A percentile compares a stretch with the other conserved stretches of the same genome.
phyloP scores from a whole-genome alignment of 495 filamentous ascomycete genomes.

The Schizothecium vesticola region DNA sequence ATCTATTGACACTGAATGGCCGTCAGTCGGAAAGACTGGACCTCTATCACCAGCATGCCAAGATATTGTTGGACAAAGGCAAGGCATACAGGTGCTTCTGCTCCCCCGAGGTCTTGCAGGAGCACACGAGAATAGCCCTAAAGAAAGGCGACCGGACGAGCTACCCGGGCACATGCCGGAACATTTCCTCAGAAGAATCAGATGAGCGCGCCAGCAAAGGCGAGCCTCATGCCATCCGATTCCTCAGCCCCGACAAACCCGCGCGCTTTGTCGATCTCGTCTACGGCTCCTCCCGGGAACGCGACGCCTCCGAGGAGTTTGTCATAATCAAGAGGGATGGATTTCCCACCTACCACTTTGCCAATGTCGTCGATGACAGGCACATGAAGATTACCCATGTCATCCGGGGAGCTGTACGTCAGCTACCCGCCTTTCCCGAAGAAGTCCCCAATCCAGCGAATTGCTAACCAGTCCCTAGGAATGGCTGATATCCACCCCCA shows the following conservation, averaged over 20 bases:
- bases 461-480: slow-evolving; percentile 43
- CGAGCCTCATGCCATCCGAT: slow-evolving; percentile 71
- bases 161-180: slow-evolving; percentile 73
- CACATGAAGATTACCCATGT: slow-evolving; percentile 94
- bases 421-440: background rate
- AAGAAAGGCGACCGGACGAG: slow-evolving; percentile 56
- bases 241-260: slow-evolving; percentile 60
- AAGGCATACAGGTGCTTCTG: slow-evolving; percentile 95
- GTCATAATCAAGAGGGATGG: slow-evolving; percentile 88
- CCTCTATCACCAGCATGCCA: slow-evolving; percentile 67
- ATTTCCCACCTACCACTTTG: slow-evolving; percentile 90
- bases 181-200: slow-evolving; percentile 61
- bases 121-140: slow-evolving; percentile 55
- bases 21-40: slow-evolving; percentile 69
- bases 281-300: slow-evolving; percentile 56
- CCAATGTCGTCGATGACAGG: slow-evolving; percentile 95
- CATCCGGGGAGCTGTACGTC: slow-evolving; percentile 70
- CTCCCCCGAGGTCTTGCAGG: slow-evolving; percentile 60
- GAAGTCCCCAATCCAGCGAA: background rate
- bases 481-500: slow-evolving; percentile 92
- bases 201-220: slow-evolving; percentile 59
- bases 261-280: slow-evolving; percentile 63
- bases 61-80: slow-evolving; percentile 61
- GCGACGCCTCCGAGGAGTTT: slow-evolving; percentile 45
- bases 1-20: background rate